Conservation (phyloP, 805 yeast species). For the Alloascoidea africana region DNA sequence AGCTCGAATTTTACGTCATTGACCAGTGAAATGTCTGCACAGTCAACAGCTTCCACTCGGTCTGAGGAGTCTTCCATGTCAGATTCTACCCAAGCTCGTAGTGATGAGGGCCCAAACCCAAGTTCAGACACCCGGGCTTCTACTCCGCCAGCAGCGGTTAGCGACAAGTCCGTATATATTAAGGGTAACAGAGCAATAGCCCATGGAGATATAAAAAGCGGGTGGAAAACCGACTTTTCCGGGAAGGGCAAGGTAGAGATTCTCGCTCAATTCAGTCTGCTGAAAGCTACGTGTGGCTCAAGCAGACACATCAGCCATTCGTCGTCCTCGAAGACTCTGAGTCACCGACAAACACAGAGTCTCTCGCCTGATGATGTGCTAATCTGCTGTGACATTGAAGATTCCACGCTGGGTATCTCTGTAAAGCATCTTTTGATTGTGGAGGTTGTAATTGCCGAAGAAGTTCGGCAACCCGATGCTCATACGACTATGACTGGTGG, state of each 20-base stretch:
- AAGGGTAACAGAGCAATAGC: slow-evolving; percentile 66
- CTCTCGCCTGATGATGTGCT: slow-evolving; percentile 21
- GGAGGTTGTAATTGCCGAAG: slow-evolving; percentile 94
- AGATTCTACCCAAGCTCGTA: background rate
- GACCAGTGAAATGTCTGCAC: background rate
- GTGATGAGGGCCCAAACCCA: background rate
- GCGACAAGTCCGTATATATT: background rate
- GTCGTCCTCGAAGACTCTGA: background rate
- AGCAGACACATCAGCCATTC: background rate
- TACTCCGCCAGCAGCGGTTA: background rate
- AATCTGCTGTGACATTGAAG: slow-evolving; percentile 68
- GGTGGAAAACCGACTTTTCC: slow-evolving; percentile 91
- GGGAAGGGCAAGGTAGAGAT: slow-evolving; percentile 65
- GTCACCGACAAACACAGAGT: background rate
- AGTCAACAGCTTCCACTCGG: background rate
- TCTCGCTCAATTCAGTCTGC: background rate
- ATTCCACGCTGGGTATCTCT: slow-evolving; percentile 62
- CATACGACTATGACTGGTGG: background rate
- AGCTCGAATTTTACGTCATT: background rate
- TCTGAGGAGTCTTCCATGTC: background rate
- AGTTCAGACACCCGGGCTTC: background rate
- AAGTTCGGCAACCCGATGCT: slow-evolving; percentile 17
- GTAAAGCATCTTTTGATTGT: slow-evolving; percentile 67
- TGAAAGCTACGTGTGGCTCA: background rate
- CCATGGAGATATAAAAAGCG: slow-evolving; percentile 70